Base-by-base conservation (phyloP, 371 early-diverging fungal species). In the Dinochytrium kinnereticum region DNA sequence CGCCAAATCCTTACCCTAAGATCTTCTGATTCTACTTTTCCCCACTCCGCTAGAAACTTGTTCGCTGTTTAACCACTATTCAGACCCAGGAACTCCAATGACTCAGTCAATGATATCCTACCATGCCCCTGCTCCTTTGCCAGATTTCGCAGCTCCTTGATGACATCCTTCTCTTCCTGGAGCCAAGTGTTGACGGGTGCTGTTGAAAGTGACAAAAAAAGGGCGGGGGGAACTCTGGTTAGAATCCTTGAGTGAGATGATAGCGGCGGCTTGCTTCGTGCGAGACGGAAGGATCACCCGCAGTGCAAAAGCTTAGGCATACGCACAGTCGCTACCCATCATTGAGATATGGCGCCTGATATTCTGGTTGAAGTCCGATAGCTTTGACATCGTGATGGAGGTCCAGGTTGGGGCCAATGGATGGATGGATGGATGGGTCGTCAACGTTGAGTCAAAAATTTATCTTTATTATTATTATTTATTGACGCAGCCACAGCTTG, bases 131-230 rank as follows among this genome's bases (percentile, higher is more conserved):
- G 49, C 73, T 61, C 64, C 40, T 69, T 68, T 0, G 69, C 68
- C 19, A 76, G 28, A 33, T 38, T 33, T 2, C 66, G 38, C 13
- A 65, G 34, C 36, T 59, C 69, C 67, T 68, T 72, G 37, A 69
- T 37, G 10, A 69, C 73, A n/a, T 72, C 77, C 69, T 76, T 76
- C 50, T 76, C 73, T 34, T 76, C 77, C 24, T 64, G 59, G 0
- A 76, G n/a, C 72, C 75, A 75, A 21, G 59, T 36, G 7, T 74
- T 36, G 34, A 74, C 74, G 49, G 73, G 37, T 30, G 61, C 61
- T 61, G 34, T 10, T 10, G 34, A 31, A 61, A 33, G n/a, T n/a
- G n/a, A n/a, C n/a, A n/a, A n/a, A n/a, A n/a, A n/a, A n/a, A n/a
- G n/a, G n/a, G n/a, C n/a, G n/a, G n/a, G n/a, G n/a, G n/a, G n/a